Base-by-base conservation (phyloP, 2,329 filamentous ascomycete species). In the Beauveria sp. region DNA sequence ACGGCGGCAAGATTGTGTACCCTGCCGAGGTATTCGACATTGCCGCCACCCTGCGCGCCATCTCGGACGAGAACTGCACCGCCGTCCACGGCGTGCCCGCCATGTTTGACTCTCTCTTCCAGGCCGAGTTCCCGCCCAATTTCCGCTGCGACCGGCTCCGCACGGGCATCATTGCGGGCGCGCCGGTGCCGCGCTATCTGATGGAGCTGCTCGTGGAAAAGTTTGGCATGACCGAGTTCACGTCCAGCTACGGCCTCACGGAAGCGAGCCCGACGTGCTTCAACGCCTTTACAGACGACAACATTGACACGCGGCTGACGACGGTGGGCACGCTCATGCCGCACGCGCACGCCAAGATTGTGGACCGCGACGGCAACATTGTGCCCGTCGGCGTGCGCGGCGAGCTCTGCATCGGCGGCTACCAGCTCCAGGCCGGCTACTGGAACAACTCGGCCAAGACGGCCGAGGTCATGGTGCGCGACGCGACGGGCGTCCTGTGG, bases 251-350 rank as follows among this genome's bases (percentile, higher is more conserved):
- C 65, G 83, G 89, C 1, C 78, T 93, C 50, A 93, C 90, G 0
- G 90, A 93, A 75, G 87, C 90, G 1, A 88, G 84, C 2, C 90
- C 90, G 0, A 91, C 89, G 0, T 90, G 88, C 73, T 92, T 92
- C 78, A 92, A 91, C 67, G 87, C 90, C 12, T 87, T 89, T 68
- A 89, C 87, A 0, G 84, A 88, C 62, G 90, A 92, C 71, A 81
- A 84, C 1, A 82, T 91, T 55, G 77, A 85, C 64, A 80, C 79
- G 44, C 80, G 88, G 43, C 77, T 92, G 28, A 84, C 82, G 2
- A 92, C 89, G 0, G 90, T 92, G 0, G 90, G 90, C 3, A 88
- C 85, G 18, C 76, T 92, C 51, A 84, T 93, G 77, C 90, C 90
- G 3, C 89, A 93, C 68, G 83, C 85, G 2, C 80, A 83, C 44